Evolutionary conservation across 345 rosid species (phyloP), one percentile per base, ranked within the genome.

Genomic region (Excoecaria agallocha): DNA sequence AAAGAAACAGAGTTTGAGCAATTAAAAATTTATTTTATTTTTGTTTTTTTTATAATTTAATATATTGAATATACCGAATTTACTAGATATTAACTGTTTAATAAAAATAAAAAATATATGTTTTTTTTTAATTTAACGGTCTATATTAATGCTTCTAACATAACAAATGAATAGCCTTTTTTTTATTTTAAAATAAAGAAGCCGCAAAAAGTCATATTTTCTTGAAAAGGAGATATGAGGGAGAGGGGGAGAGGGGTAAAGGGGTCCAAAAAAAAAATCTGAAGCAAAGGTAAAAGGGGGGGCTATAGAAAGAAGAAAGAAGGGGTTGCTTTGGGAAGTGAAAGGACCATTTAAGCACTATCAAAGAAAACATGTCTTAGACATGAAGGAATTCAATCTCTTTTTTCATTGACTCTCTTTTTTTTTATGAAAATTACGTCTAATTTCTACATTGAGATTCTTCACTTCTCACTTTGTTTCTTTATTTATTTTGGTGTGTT

Each of bases 261-360:
- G 52, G 41, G 74, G 73, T 73, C 82, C 74, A 54, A 51, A 79
- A 74, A 67, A 68, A 70, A 79, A 74, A 67, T 70, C 79, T 54
- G 60, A 55, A 45, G 11, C 66, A 80, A 80, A 76, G 84, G 60
- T 65, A 56, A 78, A 60, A 72, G 76, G 52, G 46, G 74, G 50
- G 81, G 55, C 75, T 55, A 25, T 56, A 59, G 80, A 78, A 83
- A 68, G 75, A 64, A 71, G 72, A 80, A 78, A 15, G 50, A 13
- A 30, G 0, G 8, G 37, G 54, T 41, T 76, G 75, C 87, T 84
- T 84, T 82, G 68, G 80, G 24, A 77, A 76, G 74, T 56, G 71
- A 71, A 50, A 76, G 84, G 81, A 77, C 81, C 78, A 66, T 60
- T 39, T 49, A 17, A 69, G 75, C 81, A 74, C 61, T 65, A 46